phyloP scores from a whole-genome alignment of 1,284 basidiomycete genomes.

The Pisolithus thermaeus region DNA sequence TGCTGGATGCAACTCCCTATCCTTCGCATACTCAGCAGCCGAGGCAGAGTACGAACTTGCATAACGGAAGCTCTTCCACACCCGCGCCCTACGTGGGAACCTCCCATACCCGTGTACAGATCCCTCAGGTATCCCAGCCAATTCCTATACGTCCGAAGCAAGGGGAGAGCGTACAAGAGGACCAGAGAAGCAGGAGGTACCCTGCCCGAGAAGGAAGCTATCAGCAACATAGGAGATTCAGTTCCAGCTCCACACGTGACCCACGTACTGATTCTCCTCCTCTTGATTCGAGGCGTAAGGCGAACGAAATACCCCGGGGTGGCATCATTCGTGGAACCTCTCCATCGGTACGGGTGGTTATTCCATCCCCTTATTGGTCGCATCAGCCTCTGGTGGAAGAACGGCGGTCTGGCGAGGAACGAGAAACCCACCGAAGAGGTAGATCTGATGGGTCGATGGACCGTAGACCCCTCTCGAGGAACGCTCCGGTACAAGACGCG shows the following conservation, averaged over 20 bases:
- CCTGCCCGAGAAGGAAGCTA: constrained; percentile 10
- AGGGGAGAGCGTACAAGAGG: constrained; percentile 17
- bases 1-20: constrained; percentile 20
- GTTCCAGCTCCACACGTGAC: constrained; percentile 10
- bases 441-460: background rate
- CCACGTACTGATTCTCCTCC: background rate
- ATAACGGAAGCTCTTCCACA: constrained; percentile 11
- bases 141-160: constrained; percentile 18
- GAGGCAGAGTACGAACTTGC: constrained; percentile 1
- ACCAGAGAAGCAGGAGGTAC: constrained; percentile 15
- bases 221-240: constrained; percentile 10
- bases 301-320: constrained; percentile 5
- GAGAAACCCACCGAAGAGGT: constrained; percentile 12
- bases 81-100: constrained; percentile 7
- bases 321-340: constrained; percentile 4
- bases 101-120: constrained; percentile 10
- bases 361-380: constrained; percentile 28
- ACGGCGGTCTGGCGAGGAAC: constrained; percentile 27
- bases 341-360: constrained; percentile 6
- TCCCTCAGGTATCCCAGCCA: constrained; percentile 15
- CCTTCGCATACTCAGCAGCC: constrained; percentile 17
- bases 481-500: constrained; percentile 4
- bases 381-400: constrained; percentile 25
- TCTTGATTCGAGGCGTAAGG: constrained; percentile 8
- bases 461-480: background rate